Evolutionary conservation across 2,329 filamentous ascomycete species (phyloP), one percentile per base, ranked within the genome.

Genomic region (Fusarium floridanum): DNA sequence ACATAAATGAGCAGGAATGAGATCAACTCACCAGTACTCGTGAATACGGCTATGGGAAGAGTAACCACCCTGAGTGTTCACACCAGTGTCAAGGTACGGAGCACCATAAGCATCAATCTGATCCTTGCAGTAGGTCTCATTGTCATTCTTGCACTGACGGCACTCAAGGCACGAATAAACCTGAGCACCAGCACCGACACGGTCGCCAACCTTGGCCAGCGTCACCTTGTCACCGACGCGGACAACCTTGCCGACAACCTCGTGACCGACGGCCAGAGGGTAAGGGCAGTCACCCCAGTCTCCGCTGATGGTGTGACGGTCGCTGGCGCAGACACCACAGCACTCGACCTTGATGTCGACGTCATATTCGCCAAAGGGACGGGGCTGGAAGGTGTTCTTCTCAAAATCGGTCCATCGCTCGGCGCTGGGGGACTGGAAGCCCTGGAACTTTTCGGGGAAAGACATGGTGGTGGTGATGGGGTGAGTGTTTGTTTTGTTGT

Each of bases 281-380:
- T 89, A 91, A 45, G 88, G 85, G 74, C 91, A 89, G 39, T 84
- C 85, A 68, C 90, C 91, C 92, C 92, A 94, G 71, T 92, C 91
- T 72, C 91, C 91, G 78, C 83, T 90, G 80, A 94, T 88, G 69
- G 91, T 94, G 84, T 94, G 92, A 57, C 93, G 86, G 80, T 95
- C 92, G 76, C 90, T 92, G 76, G 92, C 90, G 81, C 93, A 95
- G 63, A 95, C 88, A 80, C 94, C 93, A 80, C 94, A 96, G 81
- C 90, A 92, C 76, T 95, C 91, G 79, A 98, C 92, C 86, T 95
- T 93, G 84, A 98, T 90, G 81, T 97, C 95, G 78, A 98, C 91
- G 81, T 98, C 95, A 83, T 94, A 89, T 81, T 95, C 94, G 75
- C 92, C 94, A 81, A 97, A 97, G 20, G 93, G 93, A 86, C 97